Evolutionary conservation across 2,329 filamentous ascomycete species (phyloP), one percentile per base, ranked within the genome.

Genomic region (Microdochium nivale): DNA sequence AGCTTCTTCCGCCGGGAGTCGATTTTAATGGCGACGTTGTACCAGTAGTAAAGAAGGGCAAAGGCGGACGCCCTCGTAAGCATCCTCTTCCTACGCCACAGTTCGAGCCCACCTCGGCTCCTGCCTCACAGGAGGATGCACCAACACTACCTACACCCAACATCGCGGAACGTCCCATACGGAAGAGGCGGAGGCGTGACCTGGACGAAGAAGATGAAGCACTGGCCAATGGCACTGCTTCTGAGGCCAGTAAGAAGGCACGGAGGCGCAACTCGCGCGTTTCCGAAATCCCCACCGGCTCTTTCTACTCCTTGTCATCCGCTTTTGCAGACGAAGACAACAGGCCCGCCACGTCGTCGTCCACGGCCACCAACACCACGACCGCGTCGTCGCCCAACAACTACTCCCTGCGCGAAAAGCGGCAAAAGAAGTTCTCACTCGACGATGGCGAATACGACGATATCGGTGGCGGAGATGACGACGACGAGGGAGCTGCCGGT

Each of bases 341-440:
- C 7, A 72, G 78, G 2, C 78, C 78, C 1, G 73, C 71, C 0
- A 78, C 78, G 0, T 72, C 79, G 2, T 77, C 75, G 0, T 81
- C 79, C 1, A 78, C 75, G 7, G 74, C 70, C 10, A 75, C 74
- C 8, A 67, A 67, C 2, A 73, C 73, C 33, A 79, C 76, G 1
- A 67, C 65, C 3, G 74, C 75, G 49, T 79, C 46, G 8, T 27
- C 46, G 11, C 40, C 78, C 0, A 72, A 67, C 4, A 78, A 78
- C 58, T 78, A 78, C 1, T 73, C 60, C n/a, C 58, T 81, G 54
- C 71, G 78, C 3, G 76, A 77, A 25, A 80, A 80, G 62, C 71
- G 76, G 9, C 76, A 77, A 58, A 77, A 77, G 58, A 74, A 76
- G 49, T 80, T 78, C 67, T 70, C 72, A 1, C 71, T 78, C 3